Base-by-base conservation (phyloP, 768 basidiomycete species). In the Brasilioporus rufonigricans region DNA sequence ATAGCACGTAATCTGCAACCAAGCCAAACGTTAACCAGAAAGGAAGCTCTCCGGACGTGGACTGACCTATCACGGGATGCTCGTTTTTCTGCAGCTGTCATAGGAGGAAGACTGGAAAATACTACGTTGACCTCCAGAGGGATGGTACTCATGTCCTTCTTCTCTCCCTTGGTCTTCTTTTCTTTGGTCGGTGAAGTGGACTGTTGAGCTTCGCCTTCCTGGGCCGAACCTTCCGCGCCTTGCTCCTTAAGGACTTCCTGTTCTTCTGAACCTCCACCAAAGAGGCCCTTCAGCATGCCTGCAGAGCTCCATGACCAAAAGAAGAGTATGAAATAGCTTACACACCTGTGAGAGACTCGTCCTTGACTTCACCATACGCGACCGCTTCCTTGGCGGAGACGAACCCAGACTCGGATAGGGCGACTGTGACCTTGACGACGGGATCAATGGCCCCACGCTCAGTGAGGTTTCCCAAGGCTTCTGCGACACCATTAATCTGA, bases 211-310 rank as follows among this genome's bases (percentile, higher is more conserved):
- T 77, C 68, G 4, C 73, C 59, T 44, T 73, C 67, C 32, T 68
- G 65, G 4, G 61, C 53, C 10, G 45, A 26, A 23, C 39, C 51
- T 18, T 63, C 52, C 3, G 18, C 43, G 12, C 62, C 40, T 65
- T 64, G 40, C 72, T 65, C 24, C 69, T 76, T 38, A 70, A 67
- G 33, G 41, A 57, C 59, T 24, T 71, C 61, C 50, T 69, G 60
- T 48, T 65, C 63, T 4, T 76, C 76, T 48, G 78, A 68, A 48
- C 81, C 79, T 43, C 77, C 82, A 29, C 89, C 89, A 65, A 98
- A 96, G 56, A 99, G 72, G 39, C 85, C 86, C 74, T 95, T 97
- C 55, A 99, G 73, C 73, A 90, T 93, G 54, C 89, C 93, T 84
- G 62, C 36, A 26, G 47, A 48, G 44, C 47, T 60, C 47, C 40